Evolutionary conservation across 768 basidiomycete genomes (phyloP).

Genomic region (Lactarius deliciosus): DNA sequence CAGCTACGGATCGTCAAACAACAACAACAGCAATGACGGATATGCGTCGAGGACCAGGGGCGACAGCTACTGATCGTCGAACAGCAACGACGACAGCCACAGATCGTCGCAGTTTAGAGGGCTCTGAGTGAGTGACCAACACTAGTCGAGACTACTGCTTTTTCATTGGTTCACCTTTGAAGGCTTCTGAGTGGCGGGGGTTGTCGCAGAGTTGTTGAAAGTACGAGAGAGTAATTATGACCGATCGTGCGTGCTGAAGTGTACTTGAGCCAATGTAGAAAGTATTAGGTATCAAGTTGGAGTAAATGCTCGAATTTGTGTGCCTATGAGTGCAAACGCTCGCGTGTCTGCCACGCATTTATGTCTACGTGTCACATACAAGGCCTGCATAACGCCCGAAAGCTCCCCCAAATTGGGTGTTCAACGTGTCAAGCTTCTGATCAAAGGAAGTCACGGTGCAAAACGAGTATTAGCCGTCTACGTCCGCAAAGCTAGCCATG

Average conservation of each 20-base stretch:
- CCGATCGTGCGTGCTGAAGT: neutral
- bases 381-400: neutral
- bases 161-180: neutral
- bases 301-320: neutral
- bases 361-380: neutral
- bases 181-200: neutral
- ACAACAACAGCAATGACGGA: slow-evolving; percentile 33
- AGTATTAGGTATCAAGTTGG: neutral
- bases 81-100: slow-evolving; percentile 33
- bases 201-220: neutral
- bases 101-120: slow-evolving; percentile 30
- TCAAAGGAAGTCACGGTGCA: no score
- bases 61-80: slow-evolving; percentile 3
- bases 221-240: neutral
- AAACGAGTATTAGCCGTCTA: no score
- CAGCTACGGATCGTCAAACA: slow-evolving; percentile 26
- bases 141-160: neutral
- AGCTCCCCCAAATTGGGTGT: no score
- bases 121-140: neutral
- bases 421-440: no score
- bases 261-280: neutral
- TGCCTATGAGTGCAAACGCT: no score
- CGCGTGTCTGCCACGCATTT: neutral
- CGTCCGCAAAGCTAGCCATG: no score
- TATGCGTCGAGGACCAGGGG: slow-evolving; percentile 31